Percentiles rank a stretch among this genome's conserved stretches.
Conservation (phyloP, 345 rosid species). For the Salix viminalis region DNA sequence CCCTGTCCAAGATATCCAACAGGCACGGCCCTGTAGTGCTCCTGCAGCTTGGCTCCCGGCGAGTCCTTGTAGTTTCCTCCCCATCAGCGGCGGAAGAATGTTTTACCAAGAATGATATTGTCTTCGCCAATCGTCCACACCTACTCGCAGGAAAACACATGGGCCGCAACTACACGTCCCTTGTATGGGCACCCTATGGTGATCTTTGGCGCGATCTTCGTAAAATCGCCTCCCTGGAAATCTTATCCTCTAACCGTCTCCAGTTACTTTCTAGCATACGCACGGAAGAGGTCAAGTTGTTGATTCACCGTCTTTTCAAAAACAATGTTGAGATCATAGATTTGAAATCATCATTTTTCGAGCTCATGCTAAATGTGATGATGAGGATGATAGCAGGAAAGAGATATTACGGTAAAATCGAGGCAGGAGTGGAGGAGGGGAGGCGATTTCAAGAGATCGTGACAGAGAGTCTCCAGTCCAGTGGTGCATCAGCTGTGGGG, state of each 20-base stretch:
- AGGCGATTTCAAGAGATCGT: constrained; percentile 18
- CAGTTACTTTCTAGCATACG: constrained; percentile 16
- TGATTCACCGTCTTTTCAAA: not conserved
- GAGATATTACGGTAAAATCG: constrained; percentile 18
- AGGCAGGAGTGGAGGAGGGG: constrained; percentile 8
- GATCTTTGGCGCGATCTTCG: not conserved
- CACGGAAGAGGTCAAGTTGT: constrained; percentile 18
- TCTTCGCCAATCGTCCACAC: constrained; percentile 24
- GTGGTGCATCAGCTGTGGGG: constrained; percentile 12
- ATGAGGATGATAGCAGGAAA: constrained; percentile 39
- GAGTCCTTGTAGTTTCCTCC: constrained; percentile 10
- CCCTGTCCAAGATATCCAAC: not conserved
- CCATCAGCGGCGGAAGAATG: constrained; percentile 26
- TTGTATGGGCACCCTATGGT: constrained; percentile 28
- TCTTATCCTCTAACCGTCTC: constrained; percentile 27
- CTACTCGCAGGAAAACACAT: not conserved
- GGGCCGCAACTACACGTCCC: not conserved
- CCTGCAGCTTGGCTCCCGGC: constrained; percentile 3
- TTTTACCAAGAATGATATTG: constrained; percentile 30
- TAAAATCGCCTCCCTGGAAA: constrained; percentile 16
- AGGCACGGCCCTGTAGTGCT: constrained; percentile 1
- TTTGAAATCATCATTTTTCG: constrained; percentile 20
- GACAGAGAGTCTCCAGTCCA: constrained; percentile 11
- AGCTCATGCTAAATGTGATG: constrained; percentile 27
- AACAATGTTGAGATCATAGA: constrained; percentile 2